A percentile compares a stretch with the other conserved stretches of the same genome.
These are phyloP conservation scores for Pterocarpus santalinus DNA, from an alignment of 306 rosid genomes.

Conservation along the genomic window DNA sequence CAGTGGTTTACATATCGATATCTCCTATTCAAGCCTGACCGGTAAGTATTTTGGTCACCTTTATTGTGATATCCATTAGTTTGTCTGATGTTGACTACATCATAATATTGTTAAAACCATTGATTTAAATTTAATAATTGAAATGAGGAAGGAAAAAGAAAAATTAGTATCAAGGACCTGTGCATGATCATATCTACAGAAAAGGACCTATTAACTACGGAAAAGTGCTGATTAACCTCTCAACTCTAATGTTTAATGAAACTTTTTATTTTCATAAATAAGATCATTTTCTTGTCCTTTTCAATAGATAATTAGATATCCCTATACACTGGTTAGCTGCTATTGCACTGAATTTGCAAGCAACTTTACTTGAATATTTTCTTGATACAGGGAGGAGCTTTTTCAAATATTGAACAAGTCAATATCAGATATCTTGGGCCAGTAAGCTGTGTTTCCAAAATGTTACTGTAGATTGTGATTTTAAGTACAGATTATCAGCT, in stretches of 20 bases:
- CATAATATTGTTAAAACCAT: neutral
- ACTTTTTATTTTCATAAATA: neutral
- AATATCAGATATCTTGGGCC: slow-evolving; percentile 69
- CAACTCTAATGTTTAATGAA: neutral
- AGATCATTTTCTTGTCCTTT: slow-evolving; percentile 7
- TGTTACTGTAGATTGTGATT: slow-evolving; percentile 25
- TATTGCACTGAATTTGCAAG: slow-evolving; percentile 4
- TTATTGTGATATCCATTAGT: slow-evolving; percentile 22
- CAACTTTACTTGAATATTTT: slow-evolving; percentile 37
- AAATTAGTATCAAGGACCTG: neutral
- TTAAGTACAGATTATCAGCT: slow-evolving; percentile 25
- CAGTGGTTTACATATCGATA: slow-evolving; percentile 98
- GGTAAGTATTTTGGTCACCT: slow-evolving; percentile 59
- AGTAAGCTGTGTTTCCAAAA: slow-evolving; percentile 54
- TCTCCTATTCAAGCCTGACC: slow-evolving; percentile 88
- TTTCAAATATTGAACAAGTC: slow-evolving; percentile 68
- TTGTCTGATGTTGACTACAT: slow-evolving; percentile 17
- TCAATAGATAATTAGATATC: slow-evolving; percentile 6
- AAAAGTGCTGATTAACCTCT: neutral
- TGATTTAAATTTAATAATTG: slow-evolving; percentile 9
- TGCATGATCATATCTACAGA: neutral
- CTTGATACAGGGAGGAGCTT: slow-evolving; percentile 78
- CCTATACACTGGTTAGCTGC: slow-evolving; percentile 10
- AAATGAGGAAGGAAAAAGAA: slow-evolving; percentile 1
- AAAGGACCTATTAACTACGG: neutral